phyloP scores from a whole-genome alignment of 495 filamentous ascomycete genomes.

The Aspergillus leporis region DNA sequence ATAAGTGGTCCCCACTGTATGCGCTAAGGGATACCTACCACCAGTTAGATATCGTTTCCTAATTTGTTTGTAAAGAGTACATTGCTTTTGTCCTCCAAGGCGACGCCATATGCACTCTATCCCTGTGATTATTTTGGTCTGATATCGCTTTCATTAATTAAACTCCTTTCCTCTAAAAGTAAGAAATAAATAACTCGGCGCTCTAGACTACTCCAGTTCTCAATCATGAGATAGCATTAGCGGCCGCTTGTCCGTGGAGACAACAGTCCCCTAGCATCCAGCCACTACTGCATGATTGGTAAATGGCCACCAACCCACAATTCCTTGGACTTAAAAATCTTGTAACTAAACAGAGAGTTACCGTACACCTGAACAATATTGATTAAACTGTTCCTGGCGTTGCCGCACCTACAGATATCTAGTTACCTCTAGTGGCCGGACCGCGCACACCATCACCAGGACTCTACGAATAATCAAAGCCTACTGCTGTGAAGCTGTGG shows the following conservation, averaged over 20 bases:
- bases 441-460: neutral
- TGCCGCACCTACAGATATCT: neutral
- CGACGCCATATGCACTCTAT: too few relatives aligned
- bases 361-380: neutral
- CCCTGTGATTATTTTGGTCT: too few relatives aligned
- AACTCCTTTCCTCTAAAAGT: neutral
- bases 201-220: neutral
- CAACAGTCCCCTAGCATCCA: neutral
- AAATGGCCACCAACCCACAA: neutral
- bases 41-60: neutral
- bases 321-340: neutral
- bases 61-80: too few relatives aligned
- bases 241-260: neutral
- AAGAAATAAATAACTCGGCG: neutral
- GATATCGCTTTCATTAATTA: too few relatives aligned
- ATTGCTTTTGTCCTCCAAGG: too few relatives aligned
- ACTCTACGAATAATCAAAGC: neutral
- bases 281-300: neutral
- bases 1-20: neutral
- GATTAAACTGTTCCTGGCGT: neutral
- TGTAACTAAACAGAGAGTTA: neutral
- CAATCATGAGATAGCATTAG: neutral
- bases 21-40: neutral
- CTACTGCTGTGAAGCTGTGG: too few relatives aligned
- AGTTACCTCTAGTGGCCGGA: neutral